Conservation (phyloP, 257 asterid genomes). For the Capsicum baccatum region DNA sequence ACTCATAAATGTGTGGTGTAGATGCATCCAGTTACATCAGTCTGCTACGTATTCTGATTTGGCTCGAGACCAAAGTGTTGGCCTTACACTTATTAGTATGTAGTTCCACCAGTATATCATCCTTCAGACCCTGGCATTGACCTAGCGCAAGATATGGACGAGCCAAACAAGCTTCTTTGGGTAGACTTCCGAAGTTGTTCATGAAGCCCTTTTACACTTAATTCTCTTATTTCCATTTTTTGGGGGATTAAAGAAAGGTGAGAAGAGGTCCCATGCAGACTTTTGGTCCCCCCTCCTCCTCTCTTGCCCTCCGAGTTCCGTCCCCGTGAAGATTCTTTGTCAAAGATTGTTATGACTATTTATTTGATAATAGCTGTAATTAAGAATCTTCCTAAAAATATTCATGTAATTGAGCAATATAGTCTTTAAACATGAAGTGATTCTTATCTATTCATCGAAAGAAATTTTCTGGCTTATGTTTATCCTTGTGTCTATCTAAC, state of each 20-base stretch:
- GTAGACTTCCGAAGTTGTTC: background rate
- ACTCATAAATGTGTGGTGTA: background rate
- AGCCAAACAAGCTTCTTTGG: background rate
- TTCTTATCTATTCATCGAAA: background rate
- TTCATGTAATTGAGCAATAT: background rate
- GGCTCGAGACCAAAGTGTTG: background rate
- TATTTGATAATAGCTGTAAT: background rate
- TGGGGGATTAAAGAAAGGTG: background rate
- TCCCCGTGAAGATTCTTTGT: background rate
- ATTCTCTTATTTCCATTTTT: background rate
- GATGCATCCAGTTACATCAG: background rate
- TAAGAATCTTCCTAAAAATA: background rate
- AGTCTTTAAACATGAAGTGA: background rate
- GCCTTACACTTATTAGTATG: background rate
- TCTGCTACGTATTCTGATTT: background rate
- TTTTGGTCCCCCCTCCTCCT: background rate
- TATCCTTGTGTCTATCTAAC: background rate
- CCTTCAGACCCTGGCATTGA: background rate
- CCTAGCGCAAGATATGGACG: background rate
- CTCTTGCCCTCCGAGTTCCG: background rate
- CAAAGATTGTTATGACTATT: background rate
- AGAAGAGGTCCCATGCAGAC: background rate
- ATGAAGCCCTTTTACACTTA: background rate
- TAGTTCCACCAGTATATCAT: background rate
- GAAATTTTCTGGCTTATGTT: background rate